Evolutionary conservation across 2,329 filamentous ascomycete genomes (phyloP).

Genomic region (Madurella mycetomatis): DNA sequence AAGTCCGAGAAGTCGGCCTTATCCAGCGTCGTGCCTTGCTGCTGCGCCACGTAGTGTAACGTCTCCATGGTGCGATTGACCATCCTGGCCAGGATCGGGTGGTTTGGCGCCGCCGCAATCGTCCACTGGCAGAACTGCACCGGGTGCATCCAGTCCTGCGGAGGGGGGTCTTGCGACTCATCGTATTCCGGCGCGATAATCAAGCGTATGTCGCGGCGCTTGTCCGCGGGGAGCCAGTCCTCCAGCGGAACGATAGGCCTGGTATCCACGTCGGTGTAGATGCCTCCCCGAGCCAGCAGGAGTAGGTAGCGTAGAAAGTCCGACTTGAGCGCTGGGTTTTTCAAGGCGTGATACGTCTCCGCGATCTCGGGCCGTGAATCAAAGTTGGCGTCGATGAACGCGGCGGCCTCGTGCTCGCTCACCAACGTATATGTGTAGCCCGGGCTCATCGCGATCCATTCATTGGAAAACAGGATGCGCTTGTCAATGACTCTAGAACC

Average conservation of each 20-base stretch:
- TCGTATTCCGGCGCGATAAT: constrained; percentile 34
- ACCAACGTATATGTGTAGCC: neutral
- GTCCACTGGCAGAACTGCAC: constrained; percentile 36
- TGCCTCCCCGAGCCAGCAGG: constrained; percentile 33
- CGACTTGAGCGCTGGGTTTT: constrained; percentile 31
- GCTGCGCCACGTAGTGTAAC: constrained; percentile 19
- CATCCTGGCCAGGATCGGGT: constrained; percentile 30
- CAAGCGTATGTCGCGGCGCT: constrained; percentile 23
- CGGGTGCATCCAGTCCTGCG: constrained; percentile 29
- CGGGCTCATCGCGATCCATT: neutral
- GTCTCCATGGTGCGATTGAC: constrained; percentile 23
- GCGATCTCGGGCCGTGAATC: constrained; percentile 18
- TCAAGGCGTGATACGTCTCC: constrained; percentile 23
- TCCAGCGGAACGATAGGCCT: constrained; percentile 49
- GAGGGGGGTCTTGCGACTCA: constrained; percentile 24
- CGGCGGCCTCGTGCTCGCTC: constrained; percentile 5
- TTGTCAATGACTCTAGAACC: neutral
- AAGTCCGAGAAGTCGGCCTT: constrained; percentile 24
- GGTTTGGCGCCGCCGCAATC: constrained; percentile 31
- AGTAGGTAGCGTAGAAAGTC: constrained; percentile 30
- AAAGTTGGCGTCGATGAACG: constrained; percentile 27
- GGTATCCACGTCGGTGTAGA: constrained; percentile 58
- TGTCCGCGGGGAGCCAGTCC: constrained; percentile 23
- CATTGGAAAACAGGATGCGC: neutral
- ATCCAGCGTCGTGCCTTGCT: constrained; percentile 9